phyloP scores from a whole-genome alignment of 2,329 filamentous ascomycete genomes.

The Fusarium sp. region DNA sequence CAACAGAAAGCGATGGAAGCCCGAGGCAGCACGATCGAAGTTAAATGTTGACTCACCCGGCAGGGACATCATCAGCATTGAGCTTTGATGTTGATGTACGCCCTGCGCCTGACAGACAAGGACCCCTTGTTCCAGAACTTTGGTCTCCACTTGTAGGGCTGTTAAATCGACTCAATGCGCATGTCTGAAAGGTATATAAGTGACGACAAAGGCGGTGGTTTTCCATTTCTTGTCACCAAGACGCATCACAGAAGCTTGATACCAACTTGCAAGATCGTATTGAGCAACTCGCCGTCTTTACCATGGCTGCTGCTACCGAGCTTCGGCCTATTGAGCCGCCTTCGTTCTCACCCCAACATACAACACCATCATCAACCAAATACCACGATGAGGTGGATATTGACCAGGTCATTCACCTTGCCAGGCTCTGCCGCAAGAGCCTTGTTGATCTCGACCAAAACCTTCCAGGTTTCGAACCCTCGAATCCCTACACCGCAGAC shows the following conservation, averaged over 20 bases:
- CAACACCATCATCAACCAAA: slow-evolving; percentile 1
- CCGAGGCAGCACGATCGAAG: neutral
- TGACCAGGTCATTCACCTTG: slow-evolving; percentile 46
- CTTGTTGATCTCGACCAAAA: slow-evolving; percentile 45
- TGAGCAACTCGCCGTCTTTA: neutral
- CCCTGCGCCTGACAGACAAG: slow-evolving; percentile 37
- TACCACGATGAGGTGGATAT: slow-evolving; percentile 33
- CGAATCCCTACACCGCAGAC: slow-evolving; percentile 48
- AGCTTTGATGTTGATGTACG: slow-evolving; percentile 12
- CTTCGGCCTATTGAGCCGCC: slow-evolving; percentile 39
- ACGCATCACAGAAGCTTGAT: neutral
- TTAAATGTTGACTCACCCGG: slow-evolving; percentile 24
- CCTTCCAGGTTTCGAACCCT: slow-evolving; percentile 47
- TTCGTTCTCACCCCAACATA: slow-evolving; percentile 14
- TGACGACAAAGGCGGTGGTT: neutral
- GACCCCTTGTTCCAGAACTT: slow-evolving; percentile 1
- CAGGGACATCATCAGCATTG: neutral
- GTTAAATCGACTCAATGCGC: neutral
- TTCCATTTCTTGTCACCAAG: neutral
- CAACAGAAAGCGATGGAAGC: slow-evolving; percentile 6
- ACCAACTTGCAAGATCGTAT: neutral
- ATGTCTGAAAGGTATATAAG: slow-evolving; percentile 18
- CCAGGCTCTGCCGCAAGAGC: slow-evolving; percentile 45
- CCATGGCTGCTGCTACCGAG: slow-evolving; percentile 51
- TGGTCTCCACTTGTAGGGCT: slow-evolving; percentile 38